phyloP scores from a whole-genome alignment of 2,329 filamentous ascomycete species.

The Sclerotinia nivalis region DNA sequence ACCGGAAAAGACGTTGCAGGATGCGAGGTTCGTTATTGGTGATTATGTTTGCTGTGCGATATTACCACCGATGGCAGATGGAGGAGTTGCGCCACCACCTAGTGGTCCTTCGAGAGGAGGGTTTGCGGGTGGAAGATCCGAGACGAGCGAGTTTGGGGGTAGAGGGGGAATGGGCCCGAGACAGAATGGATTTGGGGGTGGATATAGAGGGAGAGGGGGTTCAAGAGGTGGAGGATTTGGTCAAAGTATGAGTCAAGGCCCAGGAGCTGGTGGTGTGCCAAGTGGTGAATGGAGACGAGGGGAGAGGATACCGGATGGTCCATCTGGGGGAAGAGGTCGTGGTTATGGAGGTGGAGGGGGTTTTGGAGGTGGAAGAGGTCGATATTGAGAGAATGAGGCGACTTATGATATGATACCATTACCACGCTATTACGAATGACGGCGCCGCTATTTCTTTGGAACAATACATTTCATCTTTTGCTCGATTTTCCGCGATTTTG shows the following conservation, averaged over 20 bases:
- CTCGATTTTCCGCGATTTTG: not conserved
- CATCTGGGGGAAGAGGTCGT: slow-evolving; percentile 44
- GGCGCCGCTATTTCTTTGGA: not conserved
- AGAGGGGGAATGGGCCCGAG: slow-evolving; percentile 44
- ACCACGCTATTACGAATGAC: not conserved
- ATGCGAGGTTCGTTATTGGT: slow-evolving; percentile 81
- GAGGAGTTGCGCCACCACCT: slow-evolving; percentile 67
- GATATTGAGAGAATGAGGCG: slow-evolving; percentile 22
- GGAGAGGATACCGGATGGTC: slow-evolving; percentile 59
- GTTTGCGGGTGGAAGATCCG: slow-evolving; percentile 41
- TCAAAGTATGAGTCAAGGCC: slow-evolving; percentile 46
- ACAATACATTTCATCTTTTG: not conserved
- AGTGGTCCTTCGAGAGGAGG: slow-evolving; percentile 45
- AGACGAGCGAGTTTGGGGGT: slow-evolving; percentile 43
- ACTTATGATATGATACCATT: slow-evolving; percentile 32
- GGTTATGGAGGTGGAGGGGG: slow-evolving; percentile 51
- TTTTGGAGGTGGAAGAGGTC: slow-evolving; percentile 50
- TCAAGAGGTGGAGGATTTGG: slow-evolving; percentile 44
- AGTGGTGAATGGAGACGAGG: slow-evolving; percentile 67
- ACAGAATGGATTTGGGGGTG: slow-evolving; percentile 42
- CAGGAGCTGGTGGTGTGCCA: slow-evolving; percentile 39
- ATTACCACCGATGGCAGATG: slow-evolving; percentile 71
- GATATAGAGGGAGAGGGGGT: slow-evolving; percentile 43
- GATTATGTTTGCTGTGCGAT: slow-evolving; percentile 86
- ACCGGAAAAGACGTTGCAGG: slow-evolving; percentile 70